A percentile compares a stretch with the other conserved stretches of the same genome.
Conservation (phyloP, 192 early-diverging fungal genomes). For the Umbelopsis isabellina region DNA sequence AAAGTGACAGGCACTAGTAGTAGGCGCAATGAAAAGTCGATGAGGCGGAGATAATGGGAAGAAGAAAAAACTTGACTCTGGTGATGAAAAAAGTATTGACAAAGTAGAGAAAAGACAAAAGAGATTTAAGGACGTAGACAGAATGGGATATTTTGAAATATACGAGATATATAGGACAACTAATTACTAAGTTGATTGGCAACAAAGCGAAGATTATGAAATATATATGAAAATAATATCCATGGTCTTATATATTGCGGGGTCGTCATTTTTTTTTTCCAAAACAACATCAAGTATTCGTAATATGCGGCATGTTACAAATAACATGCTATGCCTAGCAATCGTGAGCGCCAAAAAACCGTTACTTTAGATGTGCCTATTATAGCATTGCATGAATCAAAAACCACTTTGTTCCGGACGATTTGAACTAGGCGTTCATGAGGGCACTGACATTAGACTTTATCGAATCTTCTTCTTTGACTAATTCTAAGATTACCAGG, state of each 20-base stretch:
- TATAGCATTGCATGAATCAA: neutral
- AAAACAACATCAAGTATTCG: neutral
- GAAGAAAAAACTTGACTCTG: neutral
- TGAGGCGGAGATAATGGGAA: neutral
- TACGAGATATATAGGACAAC: too few relatives aligned
- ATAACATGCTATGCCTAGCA: neutral
- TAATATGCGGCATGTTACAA: conserved; percentile 1
- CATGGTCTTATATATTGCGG: conserved; percentile 6
- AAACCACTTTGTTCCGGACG: too few relatives aligned
- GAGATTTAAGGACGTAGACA: neutral
- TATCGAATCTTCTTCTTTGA: too few relatives aligned
- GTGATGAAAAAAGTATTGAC: neutral
- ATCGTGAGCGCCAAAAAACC: too few relatives aligned
- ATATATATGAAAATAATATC: conserved; percentile 18
- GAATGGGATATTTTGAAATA: too few relatives aligned
- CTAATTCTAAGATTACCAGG: too few relatives aligned
- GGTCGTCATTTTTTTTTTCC: neutral
- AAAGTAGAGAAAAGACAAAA: neutral
- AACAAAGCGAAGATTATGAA: neutral
- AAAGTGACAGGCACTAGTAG: neutral
- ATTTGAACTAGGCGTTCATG: too few relatives aligned
- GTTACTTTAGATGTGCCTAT: too few relatives aligned
- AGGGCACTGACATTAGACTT: too few relatives aligned
- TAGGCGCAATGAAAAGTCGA: neutral
- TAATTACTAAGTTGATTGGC: too few relatives aligned